phyloP scores from a whole-genome alignment of 805 yeast genomes.

The Ogataea haglerorum region DNA sequence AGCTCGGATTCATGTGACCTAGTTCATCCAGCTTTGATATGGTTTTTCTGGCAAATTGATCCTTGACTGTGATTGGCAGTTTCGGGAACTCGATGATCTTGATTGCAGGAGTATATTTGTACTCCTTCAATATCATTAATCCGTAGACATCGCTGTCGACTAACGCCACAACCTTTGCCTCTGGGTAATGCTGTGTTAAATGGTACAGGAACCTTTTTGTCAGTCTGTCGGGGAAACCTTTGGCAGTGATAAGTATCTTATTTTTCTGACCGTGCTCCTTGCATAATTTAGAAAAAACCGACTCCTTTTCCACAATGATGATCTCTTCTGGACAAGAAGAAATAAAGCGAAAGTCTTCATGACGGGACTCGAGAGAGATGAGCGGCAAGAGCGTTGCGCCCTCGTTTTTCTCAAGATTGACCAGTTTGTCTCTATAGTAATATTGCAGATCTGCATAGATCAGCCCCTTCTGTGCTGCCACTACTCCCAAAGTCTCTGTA shows the following conservation, averaged over 20 bases:
- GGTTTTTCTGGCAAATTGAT: background rate
- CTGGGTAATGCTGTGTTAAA: constrained; percentile 21
- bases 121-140: constrained; percentile 45
- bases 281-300: constrained; percentile 40
- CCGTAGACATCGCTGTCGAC: constrained; percentile 71
- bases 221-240: constrained; percentile 62
- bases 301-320: constrained; percentile 50
- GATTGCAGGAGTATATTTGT: constrained; percentile 19
- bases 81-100: constrained; percentile 1
- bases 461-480: constrained; percentile 56
- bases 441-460: constrained; percentile 39
- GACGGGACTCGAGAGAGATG: constrained; percentile 24
- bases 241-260: constrained; percentile 51
- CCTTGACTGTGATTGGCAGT: background rate
- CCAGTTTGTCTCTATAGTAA: constrained; percentile 12
- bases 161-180: constrained; percentile 41
- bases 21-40: constrained; percentile 5
- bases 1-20: constrained; percentile 10
- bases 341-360: constrained; percentile 17
- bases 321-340: constrained; percentile 29
- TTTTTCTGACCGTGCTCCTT: constrained; percentile 5
- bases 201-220: constrained; percentile 42
- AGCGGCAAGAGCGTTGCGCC: constrained; percentile 39
- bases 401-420: constrained; percentile 11
- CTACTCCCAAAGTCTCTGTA: constrained; percentile 39